Evolutionary conservation across 129 eudicot species (phyloP).

Genomic region (Erigeron canadensis): DNA sequence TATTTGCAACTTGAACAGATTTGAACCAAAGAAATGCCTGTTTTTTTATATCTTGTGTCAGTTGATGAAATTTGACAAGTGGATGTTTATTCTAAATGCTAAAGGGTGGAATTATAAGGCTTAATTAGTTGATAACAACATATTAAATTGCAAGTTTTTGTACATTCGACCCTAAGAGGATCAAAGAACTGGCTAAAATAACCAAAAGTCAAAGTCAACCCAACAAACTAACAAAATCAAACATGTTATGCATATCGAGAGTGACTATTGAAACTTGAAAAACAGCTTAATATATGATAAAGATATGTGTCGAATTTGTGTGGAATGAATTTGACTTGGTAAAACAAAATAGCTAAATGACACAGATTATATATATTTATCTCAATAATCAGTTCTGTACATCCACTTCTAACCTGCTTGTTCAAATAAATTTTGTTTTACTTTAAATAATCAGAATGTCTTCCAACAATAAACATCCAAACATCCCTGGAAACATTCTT

Average conservation of each 20-base stretch:
- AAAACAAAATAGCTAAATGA: not conserved
- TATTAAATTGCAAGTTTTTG: not conserved
- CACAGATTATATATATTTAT: not conserved
- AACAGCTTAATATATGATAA: not conserved
- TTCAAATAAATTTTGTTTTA: not conserved
- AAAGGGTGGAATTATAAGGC: not conserved
- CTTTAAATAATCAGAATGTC: not conserved
- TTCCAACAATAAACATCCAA: not conserved
- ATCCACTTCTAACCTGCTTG: not conserved
- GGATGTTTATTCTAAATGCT: not conserved
- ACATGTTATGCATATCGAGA: not conserved
- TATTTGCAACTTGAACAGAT: slow-evolving; percentile 78
- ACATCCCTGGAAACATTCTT: not conserved
- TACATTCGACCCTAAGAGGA: not conserved
- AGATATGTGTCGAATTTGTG: too few relatives aligned
- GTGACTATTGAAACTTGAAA: not conserved
- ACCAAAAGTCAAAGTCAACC: not conserved
- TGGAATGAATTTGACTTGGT: too few relatives aligned
- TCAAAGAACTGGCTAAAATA: not conserved
- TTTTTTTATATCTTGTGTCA: slow-evolving; percentile 23
- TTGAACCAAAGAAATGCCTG: slow-evolving; percentile 86
- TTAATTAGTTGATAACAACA: not conserved
- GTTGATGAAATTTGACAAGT: not conserved
- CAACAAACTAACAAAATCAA: not conserved
- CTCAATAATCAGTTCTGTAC: not conserved